phyloP scores from a whole-genome alignment of 192 early-diverging fungal genomes.

The Coemansia sp. region DNA sequence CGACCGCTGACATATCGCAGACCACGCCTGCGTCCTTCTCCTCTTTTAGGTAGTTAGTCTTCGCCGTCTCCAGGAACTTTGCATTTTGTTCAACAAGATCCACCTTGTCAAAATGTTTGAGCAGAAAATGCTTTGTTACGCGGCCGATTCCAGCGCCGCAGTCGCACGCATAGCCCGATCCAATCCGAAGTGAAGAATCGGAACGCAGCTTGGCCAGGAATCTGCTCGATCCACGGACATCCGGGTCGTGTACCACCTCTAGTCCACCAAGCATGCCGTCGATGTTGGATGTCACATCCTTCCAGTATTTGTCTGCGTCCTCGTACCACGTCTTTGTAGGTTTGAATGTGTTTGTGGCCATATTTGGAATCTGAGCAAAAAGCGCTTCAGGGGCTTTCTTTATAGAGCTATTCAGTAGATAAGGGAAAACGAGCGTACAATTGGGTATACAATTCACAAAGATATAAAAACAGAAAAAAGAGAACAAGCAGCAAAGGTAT shows the following conservation, averaged over 20 bases:
- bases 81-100: constrained; percentile 89
- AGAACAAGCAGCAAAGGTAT: too few relatives aligned
- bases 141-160: constrained; percentile 97
- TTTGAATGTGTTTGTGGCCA: constrained; percentile 9
- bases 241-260: constrained; percentile 68
- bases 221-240: constrained; percentile 63
- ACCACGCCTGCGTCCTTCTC: constrained; percentile 62
- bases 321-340: constrained; percentile 63
- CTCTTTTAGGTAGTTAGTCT: constrained; percentile 57
- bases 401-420: too few relatives aligned
- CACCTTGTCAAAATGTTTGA: constrained; percentile 76
- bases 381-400: not conserved
- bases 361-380: not conserved
- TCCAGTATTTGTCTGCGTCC: constrained; percentile 62
- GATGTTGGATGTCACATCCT: constrained; percentile 32
- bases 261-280: constrained; percentile 91
- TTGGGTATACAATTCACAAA: too few relatives aligned
- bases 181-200: constrained; percentile 9
- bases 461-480: too few relatives aligned
- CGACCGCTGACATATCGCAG: constrained; percentile 66
- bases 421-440: too few relatives aligned
- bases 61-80: constrained; percentile 75
- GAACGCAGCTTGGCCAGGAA: constrained; percentile 58
- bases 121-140: constrained; percentile 83
- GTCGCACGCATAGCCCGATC: constrained; percentile 59